phyloP scores from a whole-genome alignment of 2,329 filamentous ascomycete genomes.

The Sporothrix humicola region DNA sequence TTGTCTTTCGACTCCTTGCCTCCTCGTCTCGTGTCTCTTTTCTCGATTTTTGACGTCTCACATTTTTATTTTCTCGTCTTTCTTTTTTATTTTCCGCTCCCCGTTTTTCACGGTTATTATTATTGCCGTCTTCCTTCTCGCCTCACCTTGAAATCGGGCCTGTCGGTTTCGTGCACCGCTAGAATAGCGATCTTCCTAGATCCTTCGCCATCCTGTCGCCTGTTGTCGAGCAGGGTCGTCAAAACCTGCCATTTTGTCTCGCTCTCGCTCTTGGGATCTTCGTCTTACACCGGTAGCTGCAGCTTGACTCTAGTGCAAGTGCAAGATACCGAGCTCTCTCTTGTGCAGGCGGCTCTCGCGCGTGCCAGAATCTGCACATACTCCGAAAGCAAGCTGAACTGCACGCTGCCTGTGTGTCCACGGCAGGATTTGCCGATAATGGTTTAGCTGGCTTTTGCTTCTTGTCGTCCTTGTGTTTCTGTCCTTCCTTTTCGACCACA shows the following conservation, averaged over 20 bases:
- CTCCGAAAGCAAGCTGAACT: neutral
- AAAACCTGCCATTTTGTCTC: constrained; percentile 1
- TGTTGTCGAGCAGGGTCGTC: neutral
- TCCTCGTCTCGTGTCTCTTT: neutral
- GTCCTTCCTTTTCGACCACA: neutral
- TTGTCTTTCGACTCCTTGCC: neutral
- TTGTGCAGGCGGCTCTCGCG: constrained; percentile 2
- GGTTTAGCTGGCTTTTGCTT: neutral
- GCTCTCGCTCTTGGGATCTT: neutral
- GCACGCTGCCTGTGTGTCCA: neutral
- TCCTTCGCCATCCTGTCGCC: neutral
- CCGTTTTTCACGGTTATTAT: neutral
- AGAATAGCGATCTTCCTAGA: constrained; percentile 10
- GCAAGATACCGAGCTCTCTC: neutral
- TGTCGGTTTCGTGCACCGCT: constrained; percentile 14
- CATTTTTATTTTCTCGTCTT: neutral
- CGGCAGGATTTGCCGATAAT: neutral
- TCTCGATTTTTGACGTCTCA: neutral
- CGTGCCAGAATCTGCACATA: neutral
- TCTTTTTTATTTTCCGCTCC: neutral
- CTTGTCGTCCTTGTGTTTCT: neutral
- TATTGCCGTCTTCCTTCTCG: neutral
- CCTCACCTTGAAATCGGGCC: neutral
- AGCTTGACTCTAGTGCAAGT: neutral
- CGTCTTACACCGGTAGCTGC: neutral